Conservation (phyloP, 768 basidiomycete genomes). For the Pilatotrama ljubarskyi region DNA sequence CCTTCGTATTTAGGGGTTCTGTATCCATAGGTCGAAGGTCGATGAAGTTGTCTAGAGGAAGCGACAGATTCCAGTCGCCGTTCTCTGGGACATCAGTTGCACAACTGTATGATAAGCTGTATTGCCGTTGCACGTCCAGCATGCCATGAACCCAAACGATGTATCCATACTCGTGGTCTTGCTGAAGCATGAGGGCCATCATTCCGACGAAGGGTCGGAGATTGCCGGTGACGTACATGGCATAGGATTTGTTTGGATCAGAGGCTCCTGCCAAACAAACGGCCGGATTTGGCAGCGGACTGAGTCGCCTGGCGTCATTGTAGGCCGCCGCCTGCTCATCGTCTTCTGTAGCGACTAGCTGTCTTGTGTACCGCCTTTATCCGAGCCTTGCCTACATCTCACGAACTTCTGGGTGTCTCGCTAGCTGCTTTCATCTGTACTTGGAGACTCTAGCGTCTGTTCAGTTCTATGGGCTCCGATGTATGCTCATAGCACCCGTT, state of each 20-base stretch:
- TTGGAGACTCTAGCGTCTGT: neutral
- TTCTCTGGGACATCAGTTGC: neutral
- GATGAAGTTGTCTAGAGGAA: slow-evolving; percentile 44
- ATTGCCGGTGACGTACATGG: neutral
- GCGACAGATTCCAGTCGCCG: neutral
- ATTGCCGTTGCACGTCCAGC: no score
- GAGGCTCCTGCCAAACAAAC: slow-evolving; percentile 19
- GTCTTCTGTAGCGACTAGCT: neutral
- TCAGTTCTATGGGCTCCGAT: slow-evolving; percentile 3
- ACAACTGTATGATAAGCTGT: neutral
- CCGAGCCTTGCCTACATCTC: neutral
- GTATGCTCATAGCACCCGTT: slow-evolving; percentile 23
- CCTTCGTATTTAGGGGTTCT: slow-evolving; percentile 44
- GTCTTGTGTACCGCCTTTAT: neutral
- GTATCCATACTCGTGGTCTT: neutral
- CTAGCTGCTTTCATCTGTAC: neutral
- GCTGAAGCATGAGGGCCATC: neutral
- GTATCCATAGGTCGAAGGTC: slow-evolving; percentile 54
- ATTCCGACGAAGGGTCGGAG: no score
- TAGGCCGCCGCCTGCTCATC: neutral
- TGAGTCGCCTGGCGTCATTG: neutral
- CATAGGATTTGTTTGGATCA: slow-evolving; percentile 16
- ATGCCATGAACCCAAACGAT: neutral
- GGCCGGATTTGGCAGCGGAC: slow-evolving; percentile 1
- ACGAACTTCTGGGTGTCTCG: neutral